phyloP scores from a whole-genome alignment of 306 rosid species.

The Cotoneaster glaucophyllus region DNA sequence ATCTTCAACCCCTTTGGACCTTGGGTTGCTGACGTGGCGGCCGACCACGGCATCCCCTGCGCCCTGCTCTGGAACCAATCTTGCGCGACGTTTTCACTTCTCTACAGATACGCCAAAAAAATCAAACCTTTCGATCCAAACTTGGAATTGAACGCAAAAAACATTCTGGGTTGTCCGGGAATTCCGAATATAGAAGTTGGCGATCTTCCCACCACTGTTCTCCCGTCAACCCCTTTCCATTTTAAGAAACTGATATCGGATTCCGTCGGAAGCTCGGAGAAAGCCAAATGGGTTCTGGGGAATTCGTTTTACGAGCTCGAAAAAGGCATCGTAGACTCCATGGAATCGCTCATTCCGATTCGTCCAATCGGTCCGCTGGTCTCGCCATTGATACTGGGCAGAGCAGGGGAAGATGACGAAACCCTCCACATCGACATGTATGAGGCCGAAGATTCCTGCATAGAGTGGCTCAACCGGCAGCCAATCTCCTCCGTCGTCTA shows the following conservation, averaged over 20 bases:
- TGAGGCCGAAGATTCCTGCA: constrained; percentile 40
- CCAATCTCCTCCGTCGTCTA: constrained; percentile 34
- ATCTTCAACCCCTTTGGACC: constrained; percentile 47
- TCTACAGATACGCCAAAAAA: constrained; percentile 27
- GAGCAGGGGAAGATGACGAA: constrained; percentile 23
- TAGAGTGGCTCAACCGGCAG: constrained; percentile 36
- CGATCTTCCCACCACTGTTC: constrained; percentile 43
- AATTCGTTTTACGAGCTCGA: constrained; percentile 45
- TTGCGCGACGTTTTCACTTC: constrained; percentile 36
- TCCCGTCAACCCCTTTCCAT: constrained; percentile 29
- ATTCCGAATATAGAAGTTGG: constrained; percentile 28
- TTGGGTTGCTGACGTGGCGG: constrained; percentile 31
- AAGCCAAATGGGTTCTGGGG: constrained; percentile 50
- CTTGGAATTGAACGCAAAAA: constrained; percentile 20
- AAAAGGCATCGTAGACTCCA: constrained; percentile 34
- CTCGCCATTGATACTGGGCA: constrained; percentile 39
- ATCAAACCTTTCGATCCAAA: constrained; percentile 1
- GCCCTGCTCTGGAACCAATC: constrained; percentile 65
- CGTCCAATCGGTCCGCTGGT: constrained; percentile 46
- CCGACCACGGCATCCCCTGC: constrained; percentile 33
- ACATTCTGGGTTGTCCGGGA: constrained; percentile 34
- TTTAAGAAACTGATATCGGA: background rate
- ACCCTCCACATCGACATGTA: constrained; percentile 36
- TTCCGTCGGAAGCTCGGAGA: constrained; percentile 6
- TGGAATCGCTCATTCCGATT: constrained; percentile 31